Conservation (phyloP, 2,329 filamentous ascomycete species). For the Zopfia rhizophila region DNA sequence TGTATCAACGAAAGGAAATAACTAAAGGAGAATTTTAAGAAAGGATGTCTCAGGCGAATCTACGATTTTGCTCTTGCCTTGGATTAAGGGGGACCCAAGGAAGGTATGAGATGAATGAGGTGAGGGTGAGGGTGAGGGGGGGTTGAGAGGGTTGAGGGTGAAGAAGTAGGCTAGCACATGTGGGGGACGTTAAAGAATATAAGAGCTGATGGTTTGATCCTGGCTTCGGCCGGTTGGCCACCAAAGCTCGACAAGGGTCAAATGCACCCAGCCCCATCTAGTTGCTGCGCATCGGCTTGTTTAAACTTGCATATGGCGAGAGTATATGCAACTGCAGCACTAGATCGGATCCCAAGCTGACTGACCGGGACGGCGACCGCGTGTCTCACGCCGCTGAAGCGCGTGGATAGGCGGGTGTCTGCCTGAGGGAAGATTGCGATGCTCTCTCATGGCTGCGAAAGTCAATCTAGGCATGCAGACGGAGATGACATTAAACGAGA, state of each 20-base stretch:
- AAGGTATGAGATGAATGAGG: constrained; percentile 53
- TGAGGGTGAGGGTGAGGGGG: constrained; percentile 56
- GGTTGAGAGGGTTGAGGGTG: constrained; percentile 53
- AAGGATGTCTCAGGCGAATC: constrained; percentile 49
- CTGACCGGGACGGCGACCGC: constrained; percentile 43
- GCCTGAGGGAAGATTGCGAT: constrained; percentile 45
- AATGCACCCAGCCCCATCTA: constrained; percentile 53
- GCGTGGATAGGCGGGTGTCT: constrained; percentile 46
- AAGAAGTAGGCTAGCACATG: constrained; percentile 48
- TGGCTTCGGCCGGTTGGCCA: constrained; percentile 47
- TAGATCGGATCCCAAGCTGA: constrained; percentile 51
- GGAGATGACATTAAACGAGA: constrained; percentile 44
- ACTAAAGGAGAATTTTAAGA: constrained; percentile 45
- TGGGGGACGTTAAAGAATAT: too few species aligned
- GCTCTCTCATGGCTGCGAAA: constrained; percentile 35
- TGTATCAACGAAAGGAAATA: constrained; percentile 47
- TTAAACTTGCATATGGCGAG: constrained; percentile 50
- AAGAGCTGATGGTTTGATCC: constrained; percentile 45
- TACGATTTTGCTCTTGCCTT: constrained; percentile 50
- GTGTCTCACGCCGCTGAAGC: constrained; percentile 34
- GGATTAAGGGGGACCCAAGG: constrained; percentile 47
- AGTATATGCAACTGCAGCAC: constrained; percentile 44
- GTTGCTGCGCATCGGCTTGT: constrained; percentile 50
- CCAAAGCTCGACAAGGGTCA: constrained; percentile 45
- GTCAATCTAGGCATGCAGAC: constrained; percentile 37